phyloP scores from a whole-genome alignment of 208 protist species.

The Crithidia brevicula region DNA sequence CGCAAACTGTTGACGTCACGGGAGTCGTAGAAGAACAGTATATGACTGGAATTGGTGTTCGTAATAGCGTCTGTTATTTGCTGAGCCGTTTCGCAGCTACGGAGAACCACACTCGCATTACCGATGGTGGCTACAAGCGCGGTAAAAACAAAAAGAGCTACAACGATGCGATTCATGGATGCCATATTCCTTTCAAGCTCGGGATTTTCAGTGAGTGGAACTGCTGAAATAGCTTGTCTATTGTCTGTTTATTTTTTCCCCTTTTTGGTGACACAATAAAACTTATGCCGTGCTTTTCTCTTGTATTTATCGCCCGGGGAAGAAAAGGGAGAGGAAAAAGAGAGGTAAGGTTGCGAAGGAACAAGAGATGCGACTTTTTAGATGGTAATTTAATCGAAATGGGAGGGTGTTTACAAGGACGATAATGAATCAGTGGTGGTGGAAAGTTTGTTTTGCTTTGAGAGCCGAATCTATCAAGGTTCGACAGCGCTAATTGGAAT shows the following conservation, averaged over 20 bases:
- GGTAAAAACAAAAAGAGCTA: conserved; percentile 8
- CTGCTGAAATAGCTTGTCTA: background rate
- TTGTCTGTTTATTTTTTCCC: background rate
- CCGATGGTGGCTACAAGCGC: background rate
- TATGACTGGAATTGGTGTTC: conserved; percentile 16
- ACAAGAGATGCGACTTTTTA: too few relatives aligned
- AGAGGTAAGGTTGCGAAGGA: too few relatives aligned
- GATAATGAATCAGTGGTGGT: too few relatives aligned
- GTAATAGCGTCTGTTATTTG: conserved; percentile 7
- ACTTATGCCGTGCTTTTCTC: too few relatives aligned
- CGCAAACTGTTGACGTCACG: conserved; percentile 36
- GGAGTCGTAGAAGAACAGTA: conserved; percentile 40
- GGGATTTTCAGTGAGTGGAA: background rate
- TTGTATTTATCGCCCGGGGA: too few relatives aligned
- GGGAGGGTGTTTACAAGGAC: too few relatives aligned
- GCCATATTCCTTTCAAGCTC: background rate
- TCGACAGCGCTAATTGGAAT: too few relatives aligned
- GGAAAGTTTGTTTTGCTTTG: too few relatives aligned
- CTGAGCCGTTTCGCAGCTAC: conserved; percentile 10
- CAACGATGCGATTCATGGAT: background rate
- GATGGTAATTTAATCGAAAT: too few relatives aligned
- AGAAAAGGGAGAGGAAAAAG: too few relatives aligned
- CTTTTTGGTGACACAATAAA: background rate
- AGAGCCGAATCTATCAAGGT: too few relatives aligned
- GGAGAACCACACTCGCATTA: conserved; percentile 17